Evolutionary conservation across 768 basidiomycete species (phyloP).

Genomic region (Tylopilus cervinicoccineus): DNA sequence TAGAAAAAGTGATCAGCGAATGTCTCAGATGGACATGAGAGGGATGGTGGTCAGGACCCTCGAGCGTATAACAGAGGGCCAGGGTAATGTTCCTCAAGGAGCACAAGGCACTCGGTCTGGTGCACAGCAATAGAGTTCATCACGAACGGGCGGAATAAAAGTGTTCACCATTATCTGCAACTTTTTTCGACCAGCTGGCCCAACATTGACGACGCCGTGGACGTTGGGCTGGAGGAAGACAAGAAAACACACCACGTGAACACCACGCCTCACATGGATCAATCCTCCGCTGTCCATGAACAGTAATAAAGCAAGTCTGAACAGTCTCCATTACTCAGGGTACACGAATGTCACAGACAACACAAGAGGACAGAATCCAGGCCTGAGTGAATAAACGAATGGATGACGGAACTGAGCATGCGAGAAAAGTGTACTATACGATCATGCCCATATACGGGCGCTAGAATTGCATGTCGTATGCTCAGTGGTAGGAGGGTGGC

Average conservation of each 20-base stretch:
- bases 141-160: constrained; percentile 12
- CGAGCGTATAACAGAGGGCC: constrained; percentile 32
- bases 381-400: neutral
- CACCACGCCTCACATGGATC: too few species aligned
- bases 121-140: constrained; percentile 36
- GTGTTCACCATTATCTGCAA: too few species aligned
- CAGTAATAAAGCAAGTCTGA: neutral
- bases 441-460: constrained; percentile 11
- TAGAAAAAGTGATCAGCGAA: constrained; percentile 1
- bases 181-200: too few species aligned
- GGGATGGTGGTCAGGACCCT: constrained; percentile 27
- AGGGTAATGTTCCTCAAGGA: constrained; percentile 32
- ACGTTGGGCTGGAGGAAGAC: neutral
- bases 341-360: constrained; percentile 13
- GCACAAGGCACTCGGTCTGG: constrained; percentile 32
- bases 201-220: too few species aligned
- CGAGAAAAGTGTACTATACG: constrained; percentile 10
- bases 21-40: neutral
- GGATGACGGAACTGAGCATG: constrained; percentile 3
- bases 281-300: neutral
- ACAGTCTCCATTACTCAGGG: constrained; percentile 6
- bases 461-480: neutral
- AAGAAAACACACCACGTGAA: neutral
- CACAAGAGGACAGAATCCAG: neutral
- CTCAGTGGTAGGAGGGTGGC: neutral